These are phyloP conservation scores for Buddleja alternifolia DNA, from an alignment of 257 asterid species.

Conservation along the genomic window DNA sequence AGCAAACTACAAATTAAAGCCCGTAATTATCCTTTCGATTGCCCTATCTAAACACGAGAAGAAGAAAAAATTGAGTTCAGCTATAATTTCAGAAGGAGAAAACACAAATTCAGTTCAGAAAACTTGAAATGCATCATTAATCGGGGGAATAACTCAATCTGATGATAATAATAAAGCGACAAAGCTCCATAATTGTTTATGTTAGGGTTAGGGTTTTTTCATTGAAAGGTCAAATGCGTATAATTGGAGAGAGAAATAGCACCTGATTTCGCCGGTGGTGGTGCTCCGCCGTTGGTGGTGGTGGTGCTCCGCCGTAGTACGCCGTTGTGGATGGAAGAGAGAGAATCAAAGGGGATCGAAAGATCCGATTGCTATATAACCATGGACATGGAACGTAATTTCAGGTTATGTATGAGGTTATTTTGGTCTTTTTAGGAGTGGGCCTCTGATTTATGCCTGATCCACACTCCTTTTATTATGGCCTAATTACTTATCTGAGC, in stretches of 20 bases:
- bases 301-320: conserved; percentile 21
- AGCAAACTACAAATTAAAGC: too few species aligned
- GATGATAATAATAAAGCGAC: background rate
- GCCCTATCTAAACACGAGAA: conserved; percentile 19
- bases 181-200: background rate
- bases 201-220: background rate
- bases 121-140: background rate
- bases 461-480: background rate
- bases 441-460: background rate
- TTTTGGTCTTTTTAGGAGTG: background rate
- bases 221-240: background rate
- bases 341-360: background rate
- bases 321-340: background rate
- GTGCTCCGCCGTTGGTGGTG: background rate
- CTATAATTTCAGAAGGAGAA: background rate
- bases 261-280: conserved; percentile 8
- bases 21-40: conserved; percentile 24
- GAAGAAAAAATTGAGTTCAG: background rate
- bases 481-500: background rate
- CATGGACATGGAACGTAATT: background rate
- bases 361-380: background rate
- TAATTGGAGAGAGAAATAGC: background rate
- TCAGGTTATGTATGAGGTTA: background rate
- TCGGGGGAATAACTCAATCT: background rate
- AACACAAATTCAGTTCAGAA: background rate